Percentiles rank a stretch among this genome's conserved stretches.
These are phyloP conservation scores for Solanum microdontum DNA, from an alignment of 257 asterid genomes.

Conservation along the genomic window DNA sequence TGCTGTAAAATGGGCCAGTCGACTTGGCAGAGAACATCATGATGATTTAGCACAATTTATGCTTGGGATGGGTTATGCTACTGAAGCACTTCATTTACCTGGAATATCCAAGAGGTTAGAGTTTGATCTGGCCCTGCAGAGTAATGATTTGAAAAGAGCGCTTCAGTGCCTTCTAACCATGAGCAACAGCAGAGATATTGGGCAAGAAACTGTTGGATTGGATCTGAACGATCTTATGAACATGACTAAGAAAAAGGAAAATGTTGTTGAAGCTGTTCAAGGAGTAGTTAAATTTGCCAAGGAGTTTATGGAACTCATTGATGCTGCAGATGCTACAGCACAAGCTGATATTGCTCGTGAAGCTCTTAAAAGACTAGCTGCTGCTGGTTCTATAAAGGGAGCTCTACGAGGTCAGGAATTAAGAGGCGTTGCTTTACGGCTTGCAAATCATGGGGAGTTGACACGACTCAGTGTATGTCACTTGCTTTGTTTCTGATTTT, in stretches of 20 bases:
- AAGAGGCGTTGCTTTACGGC: slow-evolving; percentile 90
- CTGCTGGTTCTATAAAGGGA: slow-evolving; percentile 97
- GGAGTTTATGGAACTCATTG: slow-evolving; percentile 85
- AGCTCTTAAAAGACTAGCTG: slow-evolving; percentile 94
- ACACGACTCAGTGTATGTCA: slow-evolving; percentile 83
- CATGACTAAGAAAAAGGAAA: slow-evolving; percentile 74
- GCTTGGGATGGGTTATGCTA: slow-evolving; percentile 99
- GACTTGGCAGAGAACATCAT: slow-evolving; percentile 97
- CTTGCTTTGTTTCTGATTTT: neutral
- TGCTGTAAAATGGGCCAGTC: slow-evolving; percentile 98
- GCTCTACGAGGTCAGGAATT: slow-evolving; percentile 85
- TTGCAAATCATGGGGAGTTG: slow-evolving; percentile 95
- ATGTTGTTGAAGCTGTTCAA: slow-evolving; percentile 91
- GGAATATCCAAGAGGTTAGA: slow-evolving; percentile 95
- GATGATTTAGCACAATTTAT: slow-evolving; percentile 96
- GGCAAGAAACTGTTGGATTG: slow-evolving; percentile 91
- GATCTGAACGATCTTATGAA: slow-evolving; percentile 85
- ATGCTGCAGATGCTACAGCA: slow-evolving; percentile 99
- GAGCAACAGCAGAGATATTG: slow-evolving; percentile 98
- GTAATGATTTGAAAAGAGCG: slow-evolving; percentile 86
- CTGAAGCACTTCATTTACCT: slow-evolving; percentile 98
- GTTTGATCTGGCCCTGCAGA: slow-evolving; percentile 94
- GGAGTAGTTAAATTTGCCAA: slow-evolving; percentile 89
- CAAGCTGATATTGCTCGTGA: slow-evolving; percentile 97
- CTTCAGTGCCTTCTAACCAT: slow-evolving; percentile 88